Evolutionary conservation across 805 yeast species (phyloP), one percentile per base, ranked within the genome.

Genomic region (Peterozyma toletana): DNA sequence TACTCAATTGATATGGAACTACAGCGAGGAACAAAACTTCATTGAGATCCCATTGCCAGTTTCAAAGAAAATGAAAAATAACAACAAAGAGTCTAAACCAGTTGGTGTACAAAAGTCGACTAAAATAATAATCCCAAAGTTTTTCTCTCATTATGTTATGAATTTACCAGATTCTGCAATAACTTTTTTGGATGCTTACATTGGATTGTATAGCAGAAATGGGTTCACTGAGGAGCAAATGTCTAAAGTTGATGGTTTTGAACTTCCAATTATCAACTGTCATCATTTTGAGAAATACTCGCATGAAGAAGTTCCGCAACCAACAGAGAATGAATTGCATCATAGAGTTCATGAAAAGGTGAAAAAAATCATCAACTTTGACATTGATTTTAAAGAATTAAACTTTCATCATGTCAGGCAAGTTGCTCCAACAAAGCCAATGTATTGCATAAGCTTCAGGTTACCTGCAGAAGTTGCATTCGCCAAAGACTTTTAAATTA

Each of bases 371-470:
- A 59, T 83, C 33, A 67, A 70, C 2, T 71, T 56, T 53, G 67
- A 75, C 0, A 63, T 78, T 9, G 73, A 78, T 0, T 65, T 78
- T 11, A 70, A 69, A 3, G 58, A 65, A 0, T 62, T 85, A 34
- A 56, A 63, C 0, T 85, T 91, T 63, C 98, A 91, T 56, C 66
- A 83, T 50, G 99, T 93, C 9, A 78, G 99, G 58, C 83, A 81
- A 59, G 99, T 93, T 7, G 91, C 99, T 1, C 99, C 99, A 3
- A 87, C 97, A 5, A 93, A 93, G 58, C 91, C 91, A 31, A 93
- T 93, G 99, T 90, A 77, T 59, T 88, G 97, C 63, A 85, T 88
- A 3, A 70, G 89, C 6, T 90, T 90, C 62, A 61, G 62, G 54
- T 69, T 93, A 30, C 95, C 95, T 0, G 71, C 69, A 51, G 78